Evolutionary conservation across 164 flowering plant genomes (phyloP).

Genomic region (Stephania japonica): DNA sequence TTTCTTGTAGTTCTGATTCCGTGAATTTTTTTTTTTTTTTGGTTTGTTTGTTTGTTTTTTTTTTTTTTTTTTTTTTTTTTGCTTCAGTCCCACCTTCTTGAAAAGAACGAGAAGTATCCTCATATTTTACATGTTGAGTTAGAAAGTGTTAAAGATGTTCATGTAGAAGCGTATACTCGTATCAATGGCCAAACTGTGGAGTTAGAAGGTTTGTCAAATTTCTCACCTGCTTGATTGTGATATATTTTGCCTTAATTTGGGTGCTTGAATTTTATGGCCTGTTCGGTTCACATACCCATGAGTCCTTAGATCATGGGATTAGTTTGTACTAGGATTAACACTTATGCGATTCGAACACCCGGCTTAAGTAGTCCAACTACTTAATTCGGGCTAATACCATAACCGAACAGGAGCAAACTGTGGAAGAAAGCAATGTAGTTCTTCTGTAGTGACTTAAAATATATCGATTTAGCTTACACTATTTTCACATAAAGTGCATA

Average conservation of each 20-base stretch:
- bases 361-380: too few relatives aligned
- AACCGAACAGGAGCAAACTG: too few relatives aligned
- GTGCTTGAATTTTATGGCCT: neutral
- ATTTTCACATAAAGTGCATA: neutral
- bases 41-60: too few relatives aligned
- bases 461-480: neutral
- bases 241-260: neutral
- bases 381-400: too few relatives aligned
- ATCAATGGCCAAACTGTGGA: constrained; percentile 30
- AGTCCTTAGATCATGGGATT: too few relatives aligned
- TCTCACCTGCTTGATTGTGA: neutral
- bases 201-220: constrained; percentile 60
- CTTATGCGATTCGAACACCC: too few relatives aligned
- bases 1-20: neutral
- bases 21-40: neutral
- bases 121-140: constrained; percentile 62
- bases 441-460: neutral
- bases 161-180: constrained; percentile 18
- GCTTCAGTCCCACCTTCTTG: constrained; percentile 54
- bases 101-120: constrained; percentile 55
- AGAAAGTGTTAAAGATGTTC: constrained; percentile 19
- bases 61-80: neutral
- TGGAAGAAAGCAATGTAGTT: neutral
- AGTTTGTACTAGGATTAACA: too few relatives aligned
- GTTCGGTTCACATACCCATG: too few relatives aligned